Evolutionary conservation across 169 alveolate species (phyloP).

Genomic region (Theileria sp.): DNA sequence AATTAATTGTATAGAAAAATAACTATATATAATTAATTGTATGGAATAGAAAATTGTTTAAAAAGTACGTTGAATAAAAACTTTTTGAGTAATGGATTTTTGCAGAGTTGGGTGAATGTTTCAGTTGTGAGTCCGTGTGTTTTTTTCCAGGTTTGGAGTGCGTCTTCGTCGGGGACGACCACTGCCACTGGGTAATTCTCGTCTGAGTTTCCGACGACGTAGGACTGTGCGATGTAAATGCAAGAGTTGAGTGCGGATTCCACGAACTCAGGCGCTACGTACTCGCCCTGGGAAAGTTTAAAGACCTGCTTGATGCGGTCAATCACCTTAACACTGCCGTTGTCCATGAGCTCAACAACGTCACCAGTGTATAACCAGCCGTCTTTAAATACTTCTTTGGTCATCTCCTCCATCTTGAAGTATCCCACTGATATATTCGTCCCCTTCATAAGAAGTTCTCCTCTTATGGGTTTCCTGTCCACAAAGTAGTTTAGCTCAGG

Average conservation of each 20-base stretch:
- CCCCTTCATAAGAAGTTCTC: slow-evolving; percentile 90
- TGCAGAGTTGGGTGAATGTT: slow-evolving; percentile 26
- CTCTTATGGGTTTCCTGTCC: slow-evolving; percentile 86
- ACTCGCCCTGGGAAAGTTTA: slow-evolving; percentile 94
- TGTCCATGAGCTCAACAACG: slow-evolving; percentile 79
- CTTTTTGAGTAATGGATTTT: slow-evolving; percentile 12
- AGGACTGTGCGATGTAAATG: slow-evolving; percentile 69
- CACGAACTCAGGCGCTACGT: slow-evolving; percentile 93
- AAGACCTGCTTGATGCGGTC: slow-evolving; percentile 94
- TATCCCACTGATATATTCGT: slow-evolving; percentile 85
- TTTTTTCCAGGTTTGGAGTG: slow-evolving; percentile 47
- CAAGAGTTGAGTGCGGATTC: slow-evolving; percentile 72
- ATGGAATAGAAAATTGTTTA: neutral
- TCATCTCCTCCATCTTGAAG: slow-evolving; percentile 85
- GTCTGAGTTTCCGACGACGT: slow-evolving; percentile 70
- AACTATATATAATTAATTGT: neutral
- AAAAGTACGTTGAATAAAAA: slow-evolving; percentile 25
- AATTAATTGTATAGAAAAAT: neutral
- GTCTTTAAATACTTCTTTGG: slow-evolving; percentile 82
- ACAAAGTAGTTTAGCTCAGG: slow-evolving; percentile 89
- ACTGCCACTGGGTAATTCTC: slow-evolving; percentile 68
- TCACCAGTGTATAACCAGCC: slow-evolving; percentile 94
- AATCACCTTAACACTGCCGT: slow-evolving; percentile 85
- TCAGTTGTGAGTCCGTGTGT: slow-evolving; percentile 18
- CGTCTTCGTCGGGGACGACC: slow-evolving; percentile 62